A percentile compares a stretch with the other conserved stretches of the same genome.
phyloP scores from a whole-genome alignment of 2,329 filamentous ascomycete genomes.

The Paracamarosporium sp. region DNA sequence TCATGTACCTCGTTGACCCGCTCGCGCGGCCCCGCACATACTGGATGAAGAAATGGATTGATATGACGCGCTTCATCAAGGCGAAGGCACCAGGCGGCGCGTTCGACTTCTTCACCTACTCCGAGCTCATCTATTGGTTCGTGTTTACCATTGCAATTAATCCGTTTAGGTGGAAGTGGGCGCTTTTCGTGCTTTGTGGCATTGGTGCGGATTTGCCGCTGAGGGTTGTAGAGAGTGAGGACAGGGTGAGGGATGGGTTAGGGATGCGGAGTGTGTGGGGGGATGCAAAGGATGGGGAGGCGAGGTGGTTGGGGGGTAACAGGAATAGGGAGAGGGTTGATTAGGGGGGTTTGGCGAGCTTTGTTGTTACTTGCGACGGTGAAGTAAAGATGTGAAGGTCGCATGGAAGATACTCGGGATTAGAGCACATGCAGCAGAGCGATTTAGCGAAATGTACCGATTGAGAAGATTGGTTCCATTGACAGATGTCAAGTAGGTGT shows the following conservation, averaged over 20 bases:
- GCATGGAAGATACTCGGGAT: too few relatives aligned
- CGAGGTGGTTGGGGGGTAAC: conserved; percentile 10
- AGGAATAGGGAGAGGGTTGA: not conserved
- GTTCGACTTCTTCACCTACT: conserved; percentile 90
- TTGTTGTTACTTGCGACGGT: too few relatives aligned
- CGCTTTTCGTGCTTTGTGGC: conserved; percentile 80
- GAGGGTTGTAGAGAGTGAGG: conserved; percentile 71
- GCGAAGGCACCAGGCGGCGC: conserved; percentile 69
- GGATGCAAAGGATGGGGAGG: conserved; percentile 7
- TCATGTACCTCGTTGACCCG: conserved; percentile 86
- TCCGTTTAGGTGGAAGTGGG: conserved; percentile 92
- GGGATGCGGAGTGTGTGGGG: conserved; percentile 44
- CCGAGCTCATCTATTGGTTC: conserved; percentile 87
- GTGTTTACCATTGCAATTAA: conserved; percentile 79
- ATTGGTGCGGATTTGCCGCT: conserved; percentile 71
- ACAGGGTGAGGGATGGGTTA: conserved; percentile 62
- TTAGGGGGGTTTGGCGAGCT: too few relatives aligned
- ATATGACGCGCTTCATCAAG: conserved; percentile 79
- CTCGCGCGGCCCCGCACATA: conserved; percentile 72
- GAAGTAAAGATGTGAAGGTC: too few relatives aligned
- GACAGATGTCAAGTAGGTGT: too few relatives aligned
- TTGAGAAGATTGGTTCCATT: too few relatives aligned
- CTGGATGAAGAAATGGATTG: conserved; percentile 87
- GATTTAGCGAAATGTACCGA: too few relatives aligned
- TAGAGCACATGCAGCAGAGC: too few relatives aligned